A percentile compares a stretch with the other conserved stretches of the same genome.
phyloP scores from a whole-genome alignment of 1,139 yeast genomes.

The Arxiozyma bovina region DNA sequence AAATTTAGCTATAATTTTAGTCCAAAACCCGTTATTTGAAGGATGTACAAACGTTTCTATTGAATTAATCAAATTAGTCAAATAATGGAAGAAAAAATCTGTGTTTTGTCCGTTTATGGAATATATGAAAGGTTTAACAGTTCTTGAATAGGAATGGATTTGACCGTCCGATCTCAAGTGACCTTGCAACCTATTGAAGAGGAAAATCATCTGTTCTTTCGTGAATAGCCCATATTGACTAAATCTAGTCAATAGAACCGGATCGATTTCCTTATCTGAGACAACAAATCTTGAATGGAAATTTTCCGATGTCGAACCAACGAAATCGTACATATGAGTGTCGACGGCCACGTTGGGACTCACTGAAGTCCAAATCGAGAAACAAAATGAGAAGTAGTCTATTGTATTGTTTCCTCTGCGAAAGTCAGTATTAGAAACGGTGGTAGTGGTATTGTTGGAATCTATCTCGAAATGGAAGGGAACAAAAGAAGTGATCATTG shows the following conservation, averaged over 20 bases:
- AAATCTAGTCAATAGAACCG: conserved; percentile 30
- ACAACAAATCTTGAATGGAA: conserved; percentile 18
- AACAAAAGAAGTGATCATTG: conserved; percentile 46
- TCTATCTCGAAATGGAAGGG: conserved; percentile 34
- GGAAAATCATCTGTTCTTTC: conserved; percentile 46
- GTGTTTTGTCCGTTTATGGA: conserved; percentile 50
- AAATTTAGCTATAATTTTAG: conserved; percentile 57
- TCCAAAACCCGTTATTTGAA: conserved; percentile 83
- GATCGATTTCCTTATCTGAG: background rate
- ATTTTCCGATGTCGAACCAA: conserved; percentile 54
- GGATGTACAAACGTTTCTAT: conserved; percentile 88
- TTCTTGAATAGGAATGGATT: conserved; percentile 48
- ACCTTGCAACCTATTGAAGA: conserved; percentile 43
- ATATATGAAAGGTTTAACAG: conserved; percentile 55
- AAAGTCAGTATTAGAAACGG: no score
- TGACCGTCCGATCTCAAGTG: conserved; percentile 47
- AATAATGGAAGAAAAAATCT: conserved; percentile 45
- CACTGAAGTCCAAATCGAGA: conserved; percentile 65
- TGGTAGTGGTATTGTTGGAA: no score
- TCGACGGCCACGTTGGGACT: conserved; percentile 56
- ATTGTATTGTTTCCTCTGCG: conserved; percentile 11
- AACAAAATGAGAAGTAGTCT: conserved; percentile 54
- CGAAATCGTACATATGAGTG: conserved; percentile 53
- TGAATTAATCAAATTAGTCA: conserved; percentile 54
- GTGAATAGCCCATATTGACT: conserved; percentile 55